A percentile compares a stretch with the other conserved stretches of the same genome.
Conservation (phyloP, 2,329 filamentous ascomycete genomes). For the Penicillium sp. region DNA sequence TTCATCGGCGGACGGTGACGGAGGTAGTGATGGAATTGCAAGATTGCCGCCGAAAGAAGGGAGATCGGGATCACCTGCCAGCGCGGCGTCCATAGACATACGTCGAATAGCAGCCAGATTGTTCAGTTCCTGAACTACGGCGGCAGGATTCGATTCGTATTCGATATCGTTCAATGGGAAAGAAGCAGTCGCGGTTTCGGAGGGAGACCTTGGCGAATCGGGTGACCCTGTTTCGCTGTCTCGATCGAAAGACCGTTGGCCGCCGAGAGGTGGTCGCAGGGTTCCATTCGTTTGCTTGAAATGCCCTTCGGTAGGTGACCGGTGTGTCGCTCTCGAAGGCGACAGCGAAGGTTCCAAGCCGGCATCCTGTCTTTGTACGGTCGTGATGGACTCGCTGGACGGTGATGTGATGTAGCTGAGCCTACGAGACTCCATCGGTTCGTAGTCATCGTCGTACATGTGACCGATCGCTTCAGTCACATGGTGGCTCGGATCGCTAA, state of each 20-base stretch:
- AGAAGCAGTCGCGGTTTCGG: conserved; percentile 54
- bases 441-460: conserved; percentile 73
- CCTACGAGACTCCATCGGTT: conserved; percentile 57
- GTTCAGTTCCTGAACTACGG: conserved; percentile 85
- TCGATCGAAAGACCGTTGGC: conserved; percentile 34
- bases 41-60: conserved; percentile 38
- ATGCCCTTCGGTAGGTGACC: conserved; percentile 25
- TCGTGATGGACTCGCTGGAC: conserved; percentile 40
- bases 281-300: conserved; percentile 29
- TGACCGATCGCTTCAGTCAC: conserved; percentile 91
- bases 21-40: conserved; percentile 38
- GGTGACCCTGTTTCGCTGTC: conserved; percentile 47
- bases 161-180: conserved; percentile 76
- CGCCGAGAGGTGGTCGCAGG: conserved; percentile 20
- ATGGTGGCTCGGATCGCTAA: conserved; percentile 88
- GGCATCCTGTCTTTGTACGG: conserved; percentile 29
- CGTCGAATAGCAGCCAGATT: conserved; percentile 84
- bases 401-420: conserved; percentile 64
- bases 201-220: conserved; percentile 49
- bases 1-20: conserved; percentile 56
- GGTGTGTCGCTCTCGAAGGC: conserved; percentile 21
- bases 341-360: conserved; percentile 24
- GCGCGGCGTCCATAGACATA: conserved; percentile 88
- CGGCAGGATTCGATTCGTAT: conserved; percentile 82
- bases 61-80: conserved; percentile 53